Base-by-base conservation (phyloP, 345 rosid genomes). In the Salix arbutifolia region DNA sequence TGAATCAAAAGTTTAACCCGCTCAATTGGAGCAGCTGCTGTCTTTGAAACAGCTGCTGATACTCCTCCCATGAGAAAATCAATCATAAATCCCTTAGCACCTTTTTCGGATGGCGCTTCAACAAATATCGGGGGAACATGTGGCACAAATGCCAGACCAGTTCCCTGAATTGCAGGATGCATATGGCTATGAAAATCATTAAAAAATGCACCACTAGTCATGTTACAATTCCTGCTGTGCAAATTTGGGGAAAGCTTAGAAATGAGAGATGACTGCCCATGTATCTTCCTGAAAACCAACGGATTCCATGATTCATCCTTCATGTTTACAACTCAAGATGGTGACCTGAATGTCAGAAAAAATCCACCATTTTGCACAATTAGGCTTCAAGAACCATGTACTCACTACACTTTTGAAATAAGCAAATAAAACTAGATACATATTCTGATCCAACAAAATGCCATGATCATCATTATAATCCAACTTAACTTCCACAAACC, bases 291-390 rank as follows among this genome's bases (percentile, higher is more conserved):
- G 69, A 81, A 76, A 30, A 88, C 82, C 21, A 91, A 86, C 77
- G 90, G 93, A 82, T 83, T 67, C 80, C 66, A 80, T 30, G 83
- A 82, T 84, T 86, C 91, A 87, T 91, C 94, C 73, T 81, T 91
- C 91, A 85, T 87, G 60, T 40, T 83, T 72, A n/a, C n/a, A n/a
- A 69, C 83, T 76, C 40, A 69, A 37, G 50, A 80, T 42, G 74
- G 72, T 48, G 74, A 73, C 71, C 80, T 74, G 70, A 28, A 42
- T 40, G 40, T 11, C 9, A 23, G 2, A 66, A 3, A 30, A 25
- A 40, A 44, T 42, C 16, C 33, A 37, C 1, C 2, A n/a, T n/a
- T n/a, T n/a, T n/a, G n/a, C n/a, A n/a, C n/a, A n/a, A 18, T 52
- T 7, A 52, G 60, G 60, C 60, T 52, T 52, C 60, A 19, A 52